A percentile compares a stretch with the other conserved stretches of the same genome.
phyloP scores from a whole-genome alignment of 108 stramenopile genomes.

The Epipyxis sp. region DNA sequence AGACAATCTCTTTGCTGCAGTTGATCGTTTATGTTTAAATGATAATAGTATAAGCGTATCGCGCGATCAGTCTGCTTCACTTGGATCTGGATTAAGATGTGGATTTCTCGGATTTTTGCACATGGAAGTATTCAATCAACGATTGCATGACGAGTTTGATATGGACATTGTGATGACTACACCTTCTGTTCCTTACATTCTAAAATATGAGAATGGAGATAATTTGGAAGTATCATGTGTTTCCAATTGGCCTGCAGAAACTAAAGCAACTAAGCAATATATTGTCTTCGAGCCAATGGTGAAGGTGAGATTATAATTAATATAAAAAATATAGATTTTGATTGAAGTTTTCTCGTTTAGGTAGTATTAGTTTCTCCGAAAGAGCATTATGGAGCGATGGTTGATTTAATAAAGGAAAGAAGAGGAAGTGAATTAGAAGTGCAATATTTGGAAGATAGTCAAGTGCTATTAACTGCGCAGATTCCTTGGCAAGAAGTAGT shows the following conservation, averaged over 20 bases:
- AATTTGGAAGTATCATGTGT: neutral
- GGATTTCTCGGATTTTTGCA: conserved; percentile 29
- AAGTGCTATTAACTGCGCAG: conserved; percentile 59
- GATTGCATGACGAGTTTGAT: conserved; percentile 24
- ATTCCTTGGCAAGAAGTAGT: conserved; percentile 89
- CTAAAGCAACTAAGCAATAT: neutral
- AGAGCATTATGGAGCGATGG: conserved; percentile 26
- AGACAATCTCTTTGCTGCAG: conserved; percentile 78
- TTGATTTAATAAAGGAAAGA: conserved; percentile 23
- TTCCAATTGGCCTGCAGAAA: neutral
- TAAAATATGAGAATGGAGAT: neutral
- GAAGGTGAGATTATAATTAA: too few relatives aligned
- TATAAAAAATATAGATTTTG: too few relatives aligned
- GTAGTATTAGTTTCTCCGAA: neutral
- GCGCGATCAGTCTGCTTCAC: conserved; percentile 26
- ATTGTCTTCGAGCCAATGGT: neutral
- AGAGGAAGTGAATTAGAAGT: neutral
- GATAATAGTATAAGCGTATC: conserved; percentile 81
- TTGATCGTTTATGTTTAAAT: conserved; percentile 82
- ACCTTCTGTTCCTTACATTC: conserved; percentile 25
- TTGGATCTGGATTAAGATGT: conserved; percentile 28
- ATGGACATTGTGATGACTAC: conserved; percentile 25
- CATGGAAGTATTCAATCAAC: conserved; percentile 34
- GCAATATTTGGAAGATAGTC: conserved; percentile 23
- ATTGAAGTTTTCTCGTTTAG: neutral